Conservation (phyloP, 1,139 yeast species). For the Geotrichum siamense region DNA sequence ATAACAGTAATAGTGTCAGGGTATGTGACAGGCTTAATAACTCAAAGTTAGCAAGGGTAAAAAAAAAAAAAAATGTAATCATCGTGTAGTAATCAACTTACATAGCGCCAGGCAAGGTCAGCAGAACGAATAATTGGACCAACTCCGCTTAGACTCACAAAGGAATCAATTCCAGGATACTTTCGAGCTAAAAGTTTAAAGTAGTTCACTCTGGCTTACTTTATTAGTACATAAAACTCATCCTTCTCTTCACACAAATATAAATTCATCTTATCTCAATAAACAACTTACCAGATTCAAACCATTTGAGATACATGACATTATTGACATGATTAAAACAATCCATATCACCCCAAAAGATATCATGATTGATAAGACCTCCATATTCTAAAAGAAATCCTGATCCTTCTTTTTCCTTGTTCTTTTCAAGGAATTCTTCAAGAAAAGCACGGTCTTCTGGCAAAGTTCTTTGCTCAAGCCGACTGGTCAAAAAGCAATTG, state of each 20-base stretch:
- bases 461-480: not conserved
- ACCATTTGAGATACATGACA: conserved; percentile 33
- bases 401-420: conserved; percentile 25
- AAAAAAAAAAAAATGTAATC: not conserved
- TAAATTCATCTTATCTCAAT: no score
- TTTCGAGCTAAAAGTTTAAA: conserved; percentile 20
- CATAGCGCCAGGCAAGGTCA: conserved; percentile 32
- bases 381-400: conserved; percentile 27
- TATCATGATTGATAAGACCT: conserved; percentile 26
- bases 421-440: not conserved
- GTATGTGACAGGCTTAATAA: conserved; percentile 25
- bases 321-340: conserved; percentile 33
- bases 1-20: conserved; percentile 33
- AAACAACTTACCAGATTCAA: conserved; percentile 27
- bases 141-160: conserved; percentile 26
- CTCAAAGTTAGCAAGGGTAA: not conserved
- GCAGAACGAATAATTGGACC: conserved; percentile 34
- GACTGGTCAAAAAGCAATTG: not conserved
- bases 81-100: conserved; percentile 1
- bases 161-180: conserved; percentile 22
- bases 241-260: not conserved
- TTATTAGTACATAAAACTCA: not conserved
- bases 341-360: conserved; percentile 35
- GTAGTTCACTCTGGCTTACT: conserved; percentile 30
- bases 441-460: not conserved